Conservation (phyloP, 1,284 basidiomycete genomes). For the Papiliotrema terrestris region DNA sequence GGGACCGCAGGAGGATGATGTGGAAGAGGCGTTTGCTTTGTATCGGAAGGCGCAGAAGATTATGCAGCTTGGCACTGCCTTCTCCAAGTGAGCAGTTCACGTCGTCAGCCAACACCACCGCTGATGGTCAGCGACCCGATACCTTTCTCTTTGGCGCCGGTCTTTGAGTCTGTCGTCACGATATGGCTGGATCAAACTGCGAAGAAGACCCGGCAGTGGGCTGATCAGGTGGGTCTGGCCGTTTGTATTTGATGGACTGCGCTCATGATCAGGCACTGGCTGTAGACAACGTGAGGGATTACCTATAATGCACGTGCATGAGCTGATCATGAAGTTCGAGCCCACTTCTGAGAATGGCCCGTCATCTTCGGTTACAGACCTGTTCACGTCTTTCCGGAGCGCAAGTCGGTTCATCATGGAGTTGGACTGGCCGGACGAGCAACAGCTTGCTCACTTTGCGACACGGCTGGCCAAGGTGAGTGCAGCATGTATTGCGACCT, state of each 20-base stretch:
- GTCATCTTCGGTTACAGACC: slow-evolving; percentile 91
- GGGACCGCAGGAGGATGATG: slow-evolving; percentile 61
- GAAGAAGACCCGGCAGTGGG: slow-evolving; percentile 89
- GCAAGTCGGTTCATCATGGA: slow-evolving; percentile 84
- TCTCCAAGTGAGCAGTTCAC: slow-evolving; percentile 45
- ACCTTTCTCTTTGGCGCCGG: slow-evolving; percentile 63
- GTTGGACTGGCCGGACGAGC: slow-evolving; percentile 86
- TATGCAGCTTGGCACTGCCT: slow-evolving; percentile 72
- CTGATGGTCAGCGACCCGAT: slow-evolving; percentile 15
- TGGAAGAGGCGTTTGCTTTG: slow-evolving; percentile 82
- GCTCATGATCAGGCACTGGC: slow-evolving; percentile 63
- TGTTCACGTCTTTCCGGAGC: slow-evolving; percentile 90
- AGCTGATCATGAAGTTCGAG: slow-evolving; percentile 61
- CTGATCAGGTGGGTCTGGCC: slow-evolving; percentile 65
- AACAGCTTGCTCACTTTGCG: slow-evolving; percentile 84
- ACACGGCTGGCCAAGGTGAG: slow-evolving; percentile 77
- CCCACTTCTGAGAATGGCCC: slow-evolving; percentile 79
- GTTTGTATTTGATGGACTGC: not conserved
- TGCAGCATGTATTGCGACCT: not conserved
- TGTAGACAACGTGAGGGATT: slow-evolving; percentile 69
- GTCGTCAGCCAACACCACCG: too few relatives aligned
- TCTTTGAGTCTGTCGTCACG: slow-evolving; percentile 84
- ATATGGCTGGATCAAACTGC: slow-evolving; percentile 90
- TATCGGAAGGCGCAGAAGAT: slow-evolving; percentile 63
- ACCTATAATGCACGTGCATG: not conserved